Evolutionary conservation across 768 basidiomycete genomes (phyloP).

Genomic region (Boletus vinaceobasis): DNA sequence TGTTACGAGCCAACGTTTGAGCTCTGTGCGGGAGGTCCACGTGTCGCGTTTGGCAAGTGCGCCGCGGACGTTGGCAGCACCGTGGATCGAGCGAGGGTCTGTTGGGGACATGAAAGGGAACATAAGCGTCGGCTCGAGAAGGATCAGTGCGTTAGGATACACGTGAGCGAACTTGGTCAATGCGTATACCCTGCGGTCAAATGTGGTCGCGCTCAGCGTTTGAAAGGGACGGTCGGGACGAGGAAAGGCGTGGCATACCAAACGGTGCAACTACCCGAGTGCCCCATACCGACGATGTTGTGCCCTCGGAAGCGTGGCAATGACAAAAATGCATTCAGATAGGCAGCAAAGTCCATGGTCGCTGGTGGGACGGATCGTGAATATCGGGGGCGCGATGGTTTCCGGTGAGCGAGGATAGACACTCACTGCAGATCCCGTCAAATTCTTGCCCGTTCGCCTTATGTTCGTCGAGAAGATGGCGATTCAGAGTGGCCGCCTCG

Average conservation of each 20-base stretch:
- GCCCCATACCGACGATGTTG: constrained; percentile 22
- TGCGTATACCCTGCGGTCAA: constrained; percentile 13
- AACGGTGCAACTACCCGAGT: constrained; percentile 29
- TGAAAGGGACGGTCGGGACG: neutral
- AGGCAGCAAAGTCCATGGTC: constrained; percentile 19
- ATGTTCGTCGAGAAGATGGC: constrained; percentile 21
- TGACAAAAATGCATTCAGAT: constrained; percentile 25
- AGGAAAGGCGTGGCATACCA: constrained; percentile 13
- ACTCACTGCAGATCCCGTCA: constrained; percentile 23
- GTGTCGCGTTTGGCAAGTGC: constrained; percentile 25
- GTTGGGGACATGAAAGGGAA: constrained; percentile 27
- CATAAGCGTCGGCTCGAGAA: constrained; percentile 33
- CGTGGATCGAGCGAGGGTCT: constrained; percentile 28
- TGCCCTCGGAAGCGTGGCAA: constrained; percentile 23
- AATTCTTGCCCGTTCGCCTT: constrained; percentile 13
- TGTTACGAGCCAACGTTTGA: constrained; percentile 16
- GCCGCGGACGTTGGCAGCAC: constrained; percentile 29
- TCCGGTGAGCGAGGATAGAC: neutral
- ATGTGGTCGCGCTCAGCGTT: neutral
- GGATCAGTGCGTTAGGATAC: constrained; percentile 17
- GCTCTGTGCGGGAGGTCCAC: constrained; percentile 23
- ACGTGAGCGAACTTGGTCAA: constrained; percentile 15
- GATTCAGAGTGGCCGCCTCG: constrained; percentile 33
- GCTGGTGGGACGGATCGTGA: constrained; percentile 10
- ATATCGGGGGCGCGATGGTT: no score